Conservation (phyloP, 495 filamentous ascomycete species). For the Rostrohypoxylon terebratum region DNA sequence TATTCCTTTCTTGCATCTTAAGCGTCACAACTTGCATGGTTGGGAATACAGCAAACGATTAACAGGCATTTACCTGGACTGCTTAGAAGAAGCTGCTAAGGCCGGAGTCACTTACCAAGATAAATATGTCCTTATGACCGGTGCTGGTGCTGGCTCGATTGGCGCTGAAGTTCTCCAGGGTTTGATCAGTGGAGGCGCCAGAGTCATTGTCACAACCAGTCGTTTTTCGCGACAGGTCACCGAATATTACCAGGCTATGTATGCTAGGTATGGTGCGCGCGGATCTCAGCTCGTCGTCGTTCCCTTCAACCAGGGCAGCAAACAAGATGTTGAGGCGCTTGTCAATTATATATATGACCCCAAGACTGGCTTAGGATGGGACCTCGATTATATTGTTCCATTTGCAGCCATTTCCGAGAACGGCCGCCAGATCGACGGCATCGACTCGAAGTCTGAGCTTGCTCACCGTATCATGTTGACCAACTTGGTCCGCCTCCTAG, state of each 20-base stretch:
- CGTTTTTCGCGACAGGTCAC: conserved; percentile 97
- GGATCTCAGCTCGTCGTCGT: conserved; percentile 98
- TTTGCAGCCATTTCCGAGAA: conserved; percentile 98
- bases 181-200: conserved; percentile 94
- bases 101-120: conserved; percentile 89
- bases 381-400: conserved; percentile 94
- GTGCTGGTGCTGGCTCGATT: conserved; percentile 97
- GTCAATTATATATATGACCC: conserved; percentile 95
- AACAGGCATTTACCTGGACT: conserved; percentile 90
- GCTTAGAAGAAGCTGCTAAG: conserved; percentile 87
- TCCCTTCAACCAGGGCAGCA: conserved; percentile 98
- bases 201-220: conserved; percentile 95
- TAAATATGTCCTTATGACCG: conserved; percentile 98
- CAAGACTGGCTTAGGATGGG: conserved; percentile 98
- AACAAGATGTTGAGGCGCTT: conserved; percentile 94
- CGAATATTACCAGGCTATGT: conserved; percentile 99
- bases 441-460: conserved; percentile 98
- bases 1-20: conserved; percentile 96
- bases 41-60: conserved; percentile 99
- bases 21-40: conserved; percentile 91
- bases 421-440: conserved; percentile 95
- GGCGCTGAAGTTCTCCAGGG: conserved; percentile 98
- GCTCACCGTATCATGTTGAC: conserved; percentile 99
- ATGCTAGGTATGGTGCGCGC: conserved; percentile 89
- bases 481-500: conserved; percentile 91